These are phyloP conservation scores for Hygrophila difformis DNA, from an alignment of 257 asterid genomes.

Conservation along the genomic window DNA sequence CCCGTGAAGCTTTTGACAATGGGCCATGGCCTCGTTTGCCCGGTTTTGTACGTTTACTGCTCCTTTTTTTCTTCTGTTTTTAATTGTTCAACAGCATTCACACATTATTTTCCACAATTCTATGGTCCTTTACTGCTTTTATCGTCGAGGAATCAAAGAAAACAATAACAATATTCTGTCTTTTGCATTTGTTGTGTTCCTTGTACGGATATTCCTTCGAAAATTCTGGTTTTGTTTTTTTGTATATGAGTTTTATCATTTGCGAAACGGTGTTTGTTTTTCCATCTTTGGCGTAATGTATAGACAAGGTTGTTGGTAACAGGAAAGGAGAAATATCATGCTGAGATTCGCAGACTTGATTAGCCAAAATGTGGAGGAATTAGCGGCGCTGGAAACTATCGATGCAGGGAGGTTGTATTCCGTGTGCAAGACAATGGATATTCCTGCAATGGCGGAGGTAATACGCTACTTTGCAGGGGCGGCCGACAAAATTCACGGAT, in stretches of 20 bases:
- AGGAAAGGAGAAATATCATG: conserved; percentile 50
- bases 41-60: conserved; percentile 27
- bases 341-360: conserved; percentile 44
- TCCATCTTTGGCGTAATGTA: no score
- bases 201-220: no score
- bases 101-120: no score
- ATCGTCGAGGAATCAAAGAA: no score
- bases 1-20: conserved; percentile 49
- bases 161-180: no score
- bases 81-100: no score
- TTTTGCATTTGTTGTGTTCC: no score
- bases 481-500: conserved; percentile 52
- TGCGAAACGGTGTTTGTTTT: no score
- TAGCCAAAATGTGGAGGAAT: conserved; percentile 31
- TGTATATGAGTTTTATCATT: no score
- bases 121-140: no score
- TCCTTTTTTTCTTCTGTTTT: no score
- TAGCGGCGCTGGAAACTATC: conserved; percentile 35
- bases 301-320: not conserved
- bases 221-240: no score
- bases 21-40: conserved; percentile 66
- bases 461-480: conserved; percentile 48
- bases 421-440: conserved; percentile 12
- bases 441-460: not conserved
- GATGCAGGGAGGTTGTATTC: conserved; percentile 39